These are phyloP conservation scores for Colletotrichum acutatum DNA, from an alignment of 2,329 filamentous ascomycete genomes.

Conservation along the genomic window DNA sequence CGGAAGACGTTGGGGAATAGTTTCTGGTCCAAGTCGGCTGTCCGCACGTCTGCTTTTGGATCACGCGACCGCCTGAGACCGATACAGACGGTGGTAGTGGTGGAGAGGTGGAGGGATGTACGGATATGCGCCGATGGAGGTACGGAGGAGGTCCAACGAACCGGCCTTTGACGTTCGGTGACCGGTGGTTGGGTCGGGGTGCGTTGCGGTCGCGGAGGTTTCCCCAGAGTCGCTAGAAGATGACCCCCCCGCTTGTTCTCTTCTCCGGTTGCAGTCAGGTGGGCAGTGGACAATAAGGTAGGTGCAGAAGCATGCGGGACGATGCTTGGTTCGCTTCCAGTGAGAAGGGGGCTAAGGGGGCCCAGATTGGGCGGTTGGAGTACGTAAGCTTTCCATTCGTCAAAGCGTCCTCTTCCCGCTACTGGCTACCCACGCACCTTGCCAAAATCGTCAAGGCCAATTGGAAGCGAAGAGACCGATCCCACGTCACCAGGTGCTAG, in stretches of 20 bases:
- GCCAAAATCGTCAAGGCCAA: background rate
- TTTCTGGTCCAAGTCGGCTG: background rate
- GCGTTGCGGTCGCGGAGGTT: conserved; percentile 22
- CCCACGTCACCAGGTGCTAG: conserved; percentile 16
- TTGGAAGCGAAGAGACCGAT: background rate
- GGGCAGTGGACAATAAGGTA: background rate
- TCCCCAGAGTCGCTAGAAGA: conserved; percentile 32
- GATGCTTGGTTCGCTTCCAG: background rate
- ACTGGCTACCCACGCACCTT: background rate
- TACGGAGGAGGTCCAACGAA: conserved; percentile 3
- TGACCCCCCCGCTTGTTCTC: conserved; percentile 19
- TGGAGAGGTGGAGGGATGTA: background rate
- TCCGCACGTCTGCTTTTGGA: background rate
- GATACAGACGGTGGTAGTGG: conserved; percentile 10
- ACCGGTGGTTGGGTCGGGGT: conserved; percentile 14
- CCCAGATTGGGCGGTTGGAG: background rate
- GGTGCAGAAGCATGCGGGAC: background rate
- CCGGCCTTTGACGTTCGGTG: conserved; percentile 11
- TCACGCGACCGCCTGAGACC: conserved; percentile 1
- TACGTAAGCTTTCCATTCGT: conserved; percentile 12
- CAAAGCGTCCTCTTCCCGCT: background rate
- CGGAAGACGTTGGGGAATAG: background rate
- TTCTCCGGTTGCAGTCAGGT: background rate
- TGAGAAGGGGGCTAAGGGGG: background rate
- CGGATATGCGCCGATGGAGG: background rate